These are phyloP conservation scores for Elsinoe australis DNA, from an alignment of 2,329 filamentous ascomycete species.

Conservation along the genomic window DNA sequence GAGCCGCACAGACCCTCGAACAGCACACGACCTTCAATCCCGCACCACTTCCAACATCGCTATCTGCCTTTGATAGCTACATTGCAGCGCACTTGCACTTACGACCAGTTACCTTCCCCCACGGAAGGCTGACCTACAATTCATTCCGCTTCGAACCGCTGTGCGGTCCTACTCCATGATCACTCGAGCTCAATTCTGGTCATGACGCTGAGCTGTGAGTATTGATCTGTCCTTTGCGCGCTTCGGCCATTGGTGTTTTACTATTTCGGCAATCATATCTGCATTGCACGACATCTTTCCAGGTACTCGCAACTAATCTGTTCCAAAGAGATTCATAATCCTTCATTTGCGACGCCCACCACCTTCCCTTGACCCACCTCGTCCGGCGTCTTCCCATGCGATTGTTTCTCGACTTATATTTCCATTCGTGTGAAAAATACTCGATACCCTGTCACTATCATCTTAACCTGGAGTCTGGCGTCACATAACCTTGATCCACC, in stretches of 20 bases:
- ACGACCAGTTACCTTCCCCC: too few relatives aligned
- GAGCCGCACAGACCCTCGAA: too few relatives aligned
- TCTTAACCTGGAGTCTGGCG: slow-evolving; percentile 19
- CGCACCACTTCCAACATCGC: too few relatives aligned
- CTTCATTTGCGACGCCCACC: slow-evolving; percentile 1
- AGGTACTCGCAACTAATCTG: not conserved
- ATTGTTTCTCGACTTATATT: not conserved
- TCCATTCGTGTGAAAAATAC: not conserved
- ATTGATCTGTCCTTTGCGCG: not conserved
- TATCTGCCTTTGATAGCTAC: too few relatives aligned
- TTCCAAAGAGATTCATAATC: not conserved
- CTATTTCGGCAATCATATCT: not conserved
- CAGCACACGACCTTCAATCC: too few relatives aligned
- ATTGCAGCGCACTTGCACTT: too few relatives aligned
- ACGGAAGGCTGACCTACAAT: too few relatives aligned
- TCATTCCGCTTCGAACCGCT: too few relatives aligned
- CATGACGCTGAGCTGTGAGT: slow-evolving; percentile 15
- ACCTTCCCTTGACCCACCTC: not conserved
- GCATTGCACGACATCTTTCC: not conserved
- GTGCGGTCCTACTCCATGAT: slow-evolving; percentile 4
- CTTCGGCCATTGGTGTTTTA: not conserved
- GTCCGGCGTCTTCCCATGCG: slow-evolving; percentile 6
- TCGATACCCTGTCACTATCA: slow-evolving; percentile 6
- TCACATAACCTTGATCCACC: slow-evolving; percentile 40
- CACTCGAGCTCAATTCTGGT: not conserved